Percentiles rank a stretch among this genome's conserved stretches.
Evolutionary conservation across 192 early-diverging fungal genomes (phyloP).

Genomic region (Coemansia sp.): DNA sequence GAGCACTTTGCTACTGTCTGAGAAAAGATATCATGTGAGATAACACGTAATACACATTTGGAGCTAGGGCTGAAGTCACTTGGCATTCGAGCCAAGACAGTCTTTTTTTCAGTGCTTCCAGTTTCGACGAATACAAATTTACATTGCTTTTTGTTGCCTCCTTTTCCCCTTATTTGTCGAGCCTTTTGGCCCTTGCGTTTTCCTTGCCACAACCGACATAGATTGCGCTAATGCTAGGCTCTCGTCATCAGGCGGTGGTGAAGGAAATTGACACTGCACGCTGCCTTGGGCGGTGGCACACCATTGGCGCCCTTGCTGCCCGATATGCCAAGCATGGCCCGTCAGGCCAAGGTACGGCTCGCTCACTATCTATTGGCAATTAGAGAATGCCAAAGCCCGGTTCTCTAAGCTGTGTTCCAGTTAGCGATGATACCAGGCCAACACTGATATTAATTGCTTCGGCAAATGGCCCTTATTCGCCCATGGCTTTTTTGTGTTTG

Average conservation of each 20-base stretch:
- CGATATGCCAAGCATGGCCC: conserved; percentile 27
- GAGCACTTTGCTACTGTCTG: conserved; percentile 35
- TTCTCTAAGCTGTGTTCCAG: background rate
- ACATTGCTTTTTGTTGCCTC: background rate
- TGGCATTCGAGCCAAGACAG: no score
- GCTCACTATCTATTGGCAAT: background rate
- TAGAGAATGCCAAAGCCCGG: background rate
- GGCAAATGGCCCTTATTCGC: background rate
- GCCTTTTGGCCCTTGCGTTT: no score
- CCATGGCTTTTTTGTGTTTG: background rate
- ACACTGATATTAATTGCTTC: background rate
- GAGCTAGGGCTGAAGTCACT: no score
- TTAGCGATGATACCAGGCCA: background rate
- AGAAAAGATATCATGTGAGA: background rate
- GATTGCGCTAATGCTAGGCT: conserved; percentile 22
- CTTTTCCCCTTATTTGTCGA: background rate
- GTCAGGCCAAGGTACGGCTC: conserved; percentile 31
- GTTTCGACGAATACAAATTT: background rate
- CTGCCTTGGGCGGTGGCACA: conserved; percentile 45
- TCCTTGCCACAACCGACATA: no score
- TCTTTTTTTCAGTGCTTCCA: background rate
- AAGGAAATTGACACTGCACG: conserved; percentile 55
- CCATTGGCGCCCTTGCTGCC: conserved; percentile 26
- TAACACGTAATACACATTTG: no score
- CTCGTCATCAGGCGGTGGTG: conserved; percentile 39